Evolutionary conservation across 352 stramenopile species (phyloP).

Genomic region (Pythium apleroticum): DNA sequence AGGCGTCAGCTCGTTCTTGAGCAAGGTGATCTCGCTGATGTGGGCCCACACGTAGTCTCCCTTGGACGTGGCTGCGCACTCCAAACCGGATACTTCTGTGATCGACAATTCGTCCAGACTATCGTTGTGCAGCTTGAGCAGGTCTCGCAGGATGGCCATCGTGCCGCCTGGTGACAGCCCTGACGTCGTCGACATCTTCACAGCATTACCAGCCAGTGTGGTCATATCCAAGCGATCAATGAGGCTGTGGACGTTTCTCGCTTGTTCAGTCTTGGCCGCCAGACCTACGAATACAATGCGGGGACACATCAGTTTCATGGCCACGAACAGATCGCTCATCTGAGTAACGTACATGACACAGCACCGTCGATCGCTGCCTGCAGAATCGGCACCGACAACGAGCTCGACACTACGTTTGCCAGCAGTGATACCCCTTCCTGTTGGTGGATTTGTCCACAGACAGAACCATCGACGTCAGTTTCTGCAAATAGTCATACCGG

Average conservation of each 20-base stretch:
- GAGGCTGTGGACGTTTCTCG: background rate
- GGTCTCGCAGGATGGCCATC: background rate
- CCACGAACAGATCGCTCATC: too few species aligned
- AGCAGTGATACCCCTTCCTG: background rate
- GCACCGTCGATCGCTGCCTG: background rate
- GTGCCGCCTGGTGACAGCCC: background rate
- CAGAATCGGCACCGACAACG: background rate
- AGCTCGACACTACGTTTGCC: background rate
- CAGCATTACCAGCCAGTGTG: background rate
- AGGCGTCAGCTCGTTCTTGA: background rate
- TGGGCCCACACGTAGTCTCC: background rate
- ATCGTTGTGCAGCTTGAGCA: background rate
- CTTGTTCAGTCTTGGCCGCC: background rate
- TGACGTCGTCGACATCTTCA: background rate
- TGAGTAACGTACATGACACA: background rate
- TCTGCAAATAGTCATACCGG: too few species aligned
- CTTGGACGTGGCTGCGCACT: background rate
- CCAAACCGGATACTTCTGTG: background rate
- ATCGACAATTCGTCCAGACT: background rate
- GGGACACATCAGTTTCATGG: background rate
- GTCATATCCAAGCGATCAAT: background rate
- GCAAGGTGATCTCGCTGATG: background rate
- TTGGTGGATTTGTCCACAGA: too few species aligned
- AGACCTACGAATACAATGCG: background rate
- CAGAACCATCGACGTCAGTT: too few species aligned